Conservation (phyloP, 139 green algal species). For the Coccomyxa sp. region DNA sequence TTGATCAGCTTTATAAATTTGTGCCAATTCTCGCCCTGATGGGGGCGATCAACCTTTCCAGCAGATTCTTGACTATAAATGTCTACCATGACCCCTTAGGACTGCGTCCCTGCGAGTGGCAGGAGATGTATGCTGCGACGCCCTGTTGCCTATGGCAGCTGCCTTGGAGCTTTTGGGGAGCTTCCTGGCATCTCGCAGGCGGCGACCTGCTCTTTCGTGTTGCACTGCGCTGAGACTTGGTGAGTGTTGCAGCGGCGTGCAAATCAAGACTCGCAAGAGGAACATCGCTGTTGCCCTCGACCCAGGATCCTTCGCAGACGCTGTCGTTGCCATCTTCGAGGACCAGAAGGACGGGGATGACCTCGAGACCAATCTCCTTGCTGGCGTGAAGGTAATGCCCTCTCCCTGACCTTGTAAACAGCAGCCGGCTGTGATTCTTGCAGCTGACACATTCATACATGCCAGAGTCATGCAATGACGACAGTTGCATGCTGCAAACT, state of each 20-base stretch:
- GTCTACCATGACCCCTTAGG: not conserved
- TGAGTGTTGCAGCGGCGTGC: constrained; percentile 67
- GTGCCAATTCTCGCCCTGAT: not conserved
- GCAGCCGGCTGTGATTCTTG: not conserved
- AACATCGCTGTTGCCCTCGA: constrained; percentile 95
- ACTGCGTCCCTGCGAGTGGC: not conserved
- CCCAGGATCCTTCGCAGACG: constrained; percentile 87
- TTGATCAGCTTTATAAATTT: not conserved
- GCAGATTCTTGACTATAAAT: not conserved
- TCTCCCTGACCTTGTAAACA: too few species aligned
- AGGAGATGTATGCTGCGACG: not conserved
- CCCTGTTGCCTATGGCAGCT: not conserved
- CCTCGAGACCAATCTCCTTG: constrained; percentile 67
- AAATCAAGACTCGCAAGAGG: constrained; percentile 93
- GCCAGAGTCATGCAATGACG: not conserved
- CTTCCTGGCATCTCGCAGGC: not conserved
- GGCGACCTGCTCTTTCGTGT: too few species aligned
- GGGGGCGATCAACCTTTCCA: not conserved
- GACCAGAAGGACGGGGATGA: constrained; percentile 58
- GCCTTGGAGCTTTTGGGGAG: not conserved
- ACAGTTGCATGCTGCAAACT: too few species aligned
- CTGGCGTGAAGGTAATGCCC: constrained; percentile 61
- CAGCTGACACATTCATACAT: constrained; percentile 7
- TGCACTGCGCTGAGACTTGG: too few species aligned
- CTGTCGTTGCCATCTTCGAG: constrained; percentile 78